phyloP scores from a whole-genome alignment of 257 asterid species.

The Salvia hispanica region DNA sequence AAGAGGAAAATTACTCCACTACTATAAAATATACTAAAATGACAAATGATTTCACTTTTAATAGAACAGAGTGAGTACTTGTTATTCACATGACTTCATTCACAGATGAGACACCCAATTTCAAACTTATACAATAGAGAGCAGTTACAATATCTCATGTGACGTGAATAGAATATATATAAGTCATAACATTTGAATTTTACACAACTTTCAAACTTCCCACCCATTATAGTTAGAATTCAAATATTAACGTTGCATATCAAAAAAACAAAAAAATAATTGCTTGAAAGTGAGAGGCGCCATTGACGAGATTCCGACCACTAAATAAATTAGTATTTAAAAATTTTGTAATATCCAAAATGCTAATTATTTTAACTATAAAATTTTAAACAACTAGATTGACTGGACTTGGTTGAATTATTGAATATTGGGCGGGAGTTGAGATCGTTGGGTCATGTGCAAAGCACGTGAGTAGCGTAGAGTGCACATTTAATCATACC shows the following conservation, averaged over 20 bases:
- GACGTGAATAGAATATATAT: not conserved
- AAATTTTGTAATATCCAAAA: not conserved
- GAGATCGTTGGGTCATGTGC: slow-evolving; percentile 24
- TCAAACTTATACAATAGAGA: too few species aligned
- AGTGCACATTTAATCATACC: slow-evolving; percentile 21
- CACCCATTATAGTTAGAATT: too few species aligned
- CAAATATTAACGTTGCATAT: not conserved
- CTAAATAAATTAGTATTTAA: not conserved
- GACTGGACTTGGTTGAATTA: not conserved
- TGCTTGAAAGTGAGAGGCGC: slow-evolving; percentile 1
- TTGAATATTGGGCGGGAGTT: not conserved
- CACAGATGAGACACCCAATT: too few species aligned
- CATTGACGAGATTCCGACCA: not conserved
- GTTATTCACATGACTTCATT: too few species aligned
- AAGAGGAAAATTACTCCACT: too few species aligned
- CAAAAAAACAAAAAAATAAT: not conserved
- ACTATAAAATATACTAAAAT: too few species aligned
- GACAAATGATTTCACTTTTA: too few species aligned
- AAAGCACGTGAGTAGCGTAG: slow-evolving; percentile 31
- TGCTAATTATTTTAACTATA: not conserved
- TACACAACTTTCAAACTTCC: not conserved
- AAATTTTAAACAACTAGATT: not conserved
- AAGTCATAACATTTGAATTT: not conserved
- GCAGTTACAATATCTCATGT: too few species aligned
- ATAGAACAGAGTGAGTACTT: too few species aligned